Evolutionary conservation across 2,329 filamentous ascomycete species (phyloP).

Genomic region (Cadophora malorum): DNA sequence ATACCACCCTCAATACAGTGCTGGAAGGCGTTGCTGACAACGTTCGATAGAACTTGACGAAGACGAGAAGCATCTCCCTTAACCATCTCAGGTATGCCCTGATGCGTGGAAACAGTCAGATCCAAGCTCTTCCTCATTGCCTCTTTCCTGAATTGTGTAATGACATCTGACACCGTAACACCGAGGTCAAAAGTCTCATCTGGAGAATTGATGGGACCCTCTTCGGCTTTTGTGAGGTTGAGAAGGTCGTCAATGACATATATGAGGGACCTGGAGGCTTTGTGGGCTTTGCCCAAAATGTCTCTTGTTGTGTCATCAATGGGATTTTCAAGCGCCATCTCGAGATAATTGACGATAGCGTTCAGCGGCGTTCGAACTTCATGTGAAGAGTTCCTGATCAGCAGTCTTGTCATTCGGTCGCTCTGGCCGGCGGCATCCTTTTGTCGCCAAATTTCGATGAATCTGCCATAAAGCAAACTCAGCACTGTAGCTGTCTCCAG

Average conservation of each 20-base stretch:
- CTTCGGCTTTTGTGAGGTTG: slow-evolving; percentile 86
- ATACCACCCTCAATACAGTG: slow-evolving; percentile 74
- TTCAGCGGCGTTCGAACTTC: slow-evolving; percentile 91
- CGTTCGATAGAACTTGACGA: slow-evolving; percentile 80
- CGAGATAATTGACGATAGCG: slow-evolving; percentile 92
- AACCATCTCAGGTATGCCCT: slow-evolving; percentile 72
- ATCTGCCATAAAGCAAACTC: slow-evolving; percentile 84
- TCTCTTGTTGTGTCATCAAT: slow-evolving; percentile 84
- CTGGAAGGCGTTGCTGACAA: slow-evolving; percentile 85
- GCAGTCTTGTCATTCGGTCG: slow-evolving; percentile 77
- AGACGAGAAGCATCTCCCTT: slow-evolving; percentile 80
- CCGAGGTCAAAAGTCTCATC: slow-evolving; percentile 79
- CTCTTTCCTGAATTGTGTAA: slow-evolving; percentile 74
- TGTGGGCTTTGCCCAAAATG: slow-evolving; percentile 83
- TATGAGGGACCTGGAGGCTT: slow-evolving; percentile 88
- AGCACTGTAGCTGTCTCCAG: slow-evolving; percentile 87
- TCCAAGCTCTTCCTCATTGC: slow-evolving; percentile 76
- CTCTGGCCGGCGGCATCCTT: slow-evolving; percentile 85
- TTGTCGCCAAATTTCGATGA: slow-evolving; percentile 92
- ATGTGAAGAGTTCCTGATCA: slow-evolving; percentile 88
- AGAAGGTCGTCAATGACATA: slow-evolving; percentile 94
- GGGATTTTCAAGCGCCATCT: slow-evolving; percentile 83
- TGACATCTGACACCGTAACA: slow-evolving; percentile 75
- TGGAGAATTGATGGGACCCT: slow-evolving; percentile 78
- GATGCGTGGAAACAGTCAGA: slow-evolving; percentile 71